phyloP scores from a whole-genome alignment of 768 basidiomycete species.

The Pulveroboletus sp. region DNA sequence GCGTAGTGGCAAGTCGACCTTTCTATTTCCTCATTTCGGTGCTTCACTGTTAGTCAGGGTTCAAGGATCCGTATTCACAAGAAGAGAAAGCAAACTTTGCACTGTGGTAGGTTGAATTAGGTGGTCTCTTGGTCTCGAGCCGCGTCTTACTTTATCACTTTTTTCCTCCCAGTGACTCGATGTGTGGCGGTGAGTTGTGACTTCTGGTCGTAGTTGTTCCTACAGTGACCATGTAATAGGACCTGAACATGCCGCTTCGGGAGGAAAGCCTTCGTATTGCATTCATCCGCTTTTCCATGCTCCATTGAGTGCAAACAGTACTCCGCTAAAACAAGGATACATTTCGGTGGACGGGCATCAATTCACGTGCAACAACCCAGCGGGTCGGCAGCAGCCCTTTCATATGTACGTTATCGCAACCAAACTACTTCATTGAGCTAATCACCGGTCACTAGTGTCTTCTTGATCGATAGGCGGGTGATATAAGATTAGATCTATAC shows the following conservation, averaged over 20 bases:
- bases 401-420: conserved; percentile 46
- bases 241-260: conserved; percentile 42
- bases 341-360: conserved; percentile 53
- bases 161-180: conserved; percentile 34
- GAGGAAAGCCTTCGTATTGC: conserved; percentile 44
- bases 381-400: conserved; percentile 42
- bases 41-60: conserved; percentile 34
- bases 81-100: conserved; percentile 50
- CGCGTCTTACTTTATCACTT: not conserved
- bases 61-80: conserved; percentile 58
- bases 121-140: too few species aligned
- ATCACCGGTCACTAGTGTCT: conserved; percentile 8
- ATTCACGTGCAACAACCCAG: conserved; percentile 50
- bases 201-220: too few species aligned
- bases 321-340: conserved; percentile 36
- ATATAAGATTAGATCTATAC: too few species aligned
- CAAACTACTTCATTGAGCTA: not conserved
- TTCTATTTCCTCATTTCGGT: not conserved
- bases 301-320: conserved; percentile 19
- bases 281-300: conserved; percentile 51
- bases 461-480: conserved; percentile 18
- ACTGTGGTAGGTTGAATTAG: conserved; percentile 40
- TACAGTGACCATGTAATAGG: conserved; percentile 29
- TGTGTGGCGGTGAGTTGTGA: conserved; percentile 42
- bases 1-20: conserved; percentile 40